Evolutionary conservation across 169 alveolate genomes (phyloP).

Genomic region (Plasmodium relictum): DNA sequence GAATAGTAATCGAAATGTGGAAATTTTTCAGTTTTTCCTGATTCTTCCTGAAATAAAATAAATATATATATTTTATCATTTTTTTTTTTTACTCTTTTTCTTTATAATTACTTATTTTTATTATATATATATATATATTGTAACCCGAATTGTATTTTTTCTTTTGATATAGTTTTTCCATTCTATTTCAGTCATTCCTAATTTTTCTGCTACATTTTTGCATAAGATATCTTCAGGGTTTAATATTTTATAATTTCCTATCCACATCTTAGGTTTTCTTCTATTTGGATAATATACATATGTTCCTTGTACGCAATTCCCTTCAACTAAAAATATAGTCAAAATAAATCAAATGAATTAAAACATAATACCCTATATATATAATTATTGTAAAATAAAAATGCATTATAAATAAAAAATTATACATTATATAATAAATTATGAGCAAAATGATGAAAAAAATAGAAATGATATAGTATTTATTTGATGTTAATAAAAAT

Average conservation of each 20-base stretch:
- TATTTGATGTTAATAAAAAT: too few species aligned
- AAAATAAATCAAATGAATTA: neutral
- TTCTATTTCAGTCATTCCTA: conserved; percentile 65
- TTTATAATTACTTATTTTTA: neutral
- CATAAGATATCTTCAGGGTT: conserved; percentile 83
- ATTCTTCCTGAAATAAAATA: conserved; percentile 16
- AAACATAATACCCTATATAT: neutral
- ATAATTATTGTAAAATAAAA: too few species aligned
- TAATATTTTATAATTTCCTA: conserved; percentile 81
- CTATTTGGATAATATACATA: conserved; percentile 81
- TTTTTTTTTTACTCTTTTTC: neutral
- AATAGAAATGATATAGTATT: too few species aligned
- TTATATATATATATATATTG: neutral
- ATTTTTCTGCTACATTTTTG: conserved; percentile 65
- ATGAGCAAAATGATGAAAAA: too few species aligned
- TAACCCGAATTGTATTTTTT: conserved; percentile 35
- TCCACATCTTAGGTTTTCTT: conserved; percentile 84
- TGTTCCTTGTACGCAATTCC: conserved; percentile 77
- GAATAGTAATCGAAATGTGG: conserved; percentile 7
- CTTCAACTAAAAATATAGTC: conserved; percentile 34
- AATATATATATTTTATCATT: neutral
- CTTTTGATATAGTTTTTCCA: conserved; percentile 63
- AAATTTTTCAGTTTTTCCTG: conserved; percentile 2
- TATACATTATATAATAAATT: too few species aligned
- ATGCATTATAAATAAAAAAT: too few species aligned